These are phyloP conservation scores for Hibiscus trionum DNA, from an alignment of 345 rosid species.

Conservation along the genomic window DNA sequence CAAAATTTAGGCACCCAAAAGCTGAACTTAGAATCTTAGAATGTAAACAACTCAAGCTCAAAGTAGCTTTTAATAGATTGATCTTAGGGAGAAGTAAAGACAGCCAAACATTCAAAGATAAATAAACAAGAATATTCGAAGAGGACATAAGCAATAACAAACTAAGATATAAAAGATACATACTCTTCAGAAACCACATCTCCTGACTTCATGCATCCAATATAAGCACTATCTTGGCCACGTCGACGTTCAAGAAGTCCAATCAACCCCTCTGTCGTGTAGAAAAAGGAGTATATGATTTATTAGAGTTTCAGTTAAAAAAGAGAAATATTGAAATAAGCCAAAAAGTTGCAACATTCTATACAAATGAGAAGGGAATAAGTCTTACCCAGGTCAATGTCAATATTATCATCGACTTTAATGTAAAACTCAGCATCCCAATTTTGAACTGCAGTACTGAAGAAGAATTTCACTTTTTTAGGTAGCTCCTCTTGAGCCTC, in stretches of 20 bases:
- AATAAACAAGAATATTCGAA: not conserved
- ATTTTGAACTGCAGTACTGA: constrained; percentile 71
- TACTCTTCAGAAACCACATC: constrained; percentile 73
- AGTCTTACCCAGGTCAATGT: constrained; percentile 73
- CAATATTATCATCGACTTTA: constrained; percentile 74
- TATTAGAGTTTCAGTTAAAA: constrained; percentile 2
- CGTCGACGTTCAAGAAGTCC: constrained; percentile 60
- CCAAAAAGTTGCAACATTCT: constrained; percentile 1
- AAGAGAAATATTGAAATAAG: constrained; percentile 3
- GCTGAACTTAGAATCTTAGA: not conserved
- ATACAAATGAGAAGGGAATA: constrained; percentile 12
- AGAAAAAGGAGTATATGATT: constrained; percentile 11
- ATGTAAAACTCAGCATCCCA: constrained; percentile 96
- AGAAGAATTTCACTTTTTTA: constrained; percentile 78
- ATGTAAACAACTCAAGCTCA: not conserved
- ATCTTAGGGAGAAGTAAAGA: not conserved
- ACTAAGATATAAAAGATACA: constrained; percentile 12
- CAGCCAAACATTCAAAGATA: not conserved
- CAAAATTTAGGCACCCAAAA: constrained; percentile 8
- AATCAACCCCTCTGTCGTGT: constrained; percentile 59
- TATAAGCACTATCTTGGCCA: constrained; percentile 67
- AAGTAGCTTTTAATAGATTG: not conserved
- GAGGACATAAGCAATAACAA: not conserved
- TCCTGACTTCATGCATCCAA: constrained; percentile 99
- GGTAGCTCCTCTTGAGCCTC: constrained; percentile 90